These are phyloP conservation scores for Glutinoglossum americanum DNA, from an alignment of 495 filamentous ascomycete genomes.

Conservation along the genomic window DNA sequence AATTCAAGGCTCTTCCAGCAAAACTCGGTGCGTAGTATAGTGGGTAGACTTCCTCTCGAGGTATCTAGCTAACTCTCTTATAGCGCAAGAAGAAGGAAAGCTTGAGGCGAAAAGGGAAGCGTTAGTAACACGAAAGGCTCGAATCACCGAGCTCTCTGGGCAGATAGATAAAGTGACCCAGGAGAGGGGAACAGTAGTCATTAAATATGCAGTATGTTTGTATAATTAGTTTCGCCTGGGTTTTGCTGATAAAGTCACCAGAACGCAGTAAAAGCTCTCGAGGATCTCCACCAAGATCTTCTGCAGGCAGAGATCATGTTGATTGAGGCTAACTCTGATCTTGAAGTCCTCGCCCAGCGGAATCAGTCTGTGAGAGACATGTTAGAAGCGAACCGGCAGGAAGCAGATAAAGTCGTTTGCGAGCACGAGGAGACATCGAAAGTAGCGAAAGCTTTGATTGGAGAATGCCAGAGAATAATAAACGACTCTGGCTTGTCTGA, in stretches of 20 bases:
- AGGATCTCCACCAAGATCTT: conserved; percentile 35
- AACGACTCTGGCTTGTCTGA: conserved; percentile 17
- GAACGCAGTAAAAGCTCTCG: conserved; percentile 36
- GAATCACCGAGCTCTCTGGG: conserved; percentile 22
- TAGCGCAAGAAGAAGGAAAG: conserved; percentile 32
- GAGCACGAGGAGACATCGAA: conserved; percentile 10
- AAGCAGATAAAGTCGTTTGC: conserved; percentile 19
- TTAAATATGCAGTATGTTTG: conserved; percentile 40
- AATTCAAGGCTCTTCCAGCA: conserved; percentile 44
- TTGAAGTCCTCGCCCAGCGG: conserved; percentile 36
- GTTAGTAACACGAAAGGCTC: conserved; percentile 14
- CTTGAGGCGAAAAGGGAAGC: conserved; percentile 20
- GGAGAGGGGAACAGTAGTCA: conserved; percentile 36
- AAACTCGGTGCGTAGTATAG: conserved; percentile 35
- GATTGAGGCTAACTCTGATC: conserved; percentile 64
- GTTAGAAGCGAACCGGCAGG: conserved; percentile 24
- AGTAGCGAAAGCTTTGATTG: conserved; percentile 17
- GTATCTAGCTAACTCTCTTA: not conserved
- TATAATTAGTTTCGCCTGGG: not conserved
- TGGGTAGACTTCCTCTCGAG: no score
- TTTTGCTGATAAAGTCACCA: conserved; percentile 10
- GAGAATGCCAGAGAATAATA: conserved; percentile 17
- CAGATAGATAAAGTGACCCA: conserved; percentile 35
- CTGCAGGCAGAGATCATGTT: conserved; percentile 43
- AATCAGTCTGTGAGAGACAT: conserved; percentile 34